Conservation (phyloP, 2,329 filamentous ascomycete species). For the Pseudogymnoascus destructans region DNA sequence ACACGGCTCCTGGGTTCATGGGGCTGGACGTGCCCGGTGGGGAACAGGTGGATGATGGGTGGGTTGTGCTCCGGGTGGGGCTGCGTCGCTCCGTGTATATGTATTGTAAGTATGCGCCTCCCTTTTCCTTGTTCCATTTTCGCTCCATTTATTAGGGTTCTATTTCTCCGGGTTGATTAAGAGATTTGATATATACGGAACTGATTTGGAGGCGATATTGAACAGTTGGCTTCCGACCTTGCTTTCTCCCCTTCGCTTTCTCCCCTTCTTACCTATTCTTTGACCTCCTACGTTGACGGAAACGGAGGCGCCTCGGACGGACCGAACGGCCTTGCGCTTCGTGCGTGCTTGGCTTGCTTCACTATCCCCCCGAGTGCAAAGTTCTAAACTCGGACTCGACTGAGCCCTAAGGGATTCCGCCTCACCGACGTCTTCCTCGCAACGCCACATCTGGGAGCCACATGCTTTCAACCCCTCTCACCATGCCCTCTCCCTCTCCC, state of each 20-base stretch:
- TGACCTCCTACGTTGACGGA: neutral
- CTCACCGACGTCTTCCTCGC: neutral
- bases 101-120: neutral
- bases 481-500: neutral
- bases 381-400: neutral
- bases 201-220: neutral
- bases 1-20: constrained; percentile 6
- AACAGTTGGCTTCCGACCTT: neutral
- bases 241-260: neutral
- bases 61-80: neutral
- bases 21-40: constrained; percentile 6
- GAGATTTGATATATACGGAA: neutral
- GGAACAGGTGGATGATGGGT: neutral
- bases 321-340: neutral
- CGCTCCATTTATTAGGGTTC: constrained; percentile 1
- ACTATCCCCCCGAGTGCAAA: neutral
- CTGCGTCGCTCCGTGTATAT: neutral
- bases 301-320: neutral
- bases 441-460: neutral
- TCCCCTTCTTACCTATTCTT: neutral
- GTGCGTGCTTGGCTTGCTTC: neutral
- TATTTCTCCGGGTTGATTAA: neutral
- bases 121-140: neutral
- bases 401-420: neutral
- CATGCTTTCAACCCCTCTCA: neutral